A percentile compares a stretch with the other conserved stretches of the same genome.
Evolutionary conservation across 345 rosid genomes (phyloP).

Genomic region (Raphanus raphanistrum): DNA sequence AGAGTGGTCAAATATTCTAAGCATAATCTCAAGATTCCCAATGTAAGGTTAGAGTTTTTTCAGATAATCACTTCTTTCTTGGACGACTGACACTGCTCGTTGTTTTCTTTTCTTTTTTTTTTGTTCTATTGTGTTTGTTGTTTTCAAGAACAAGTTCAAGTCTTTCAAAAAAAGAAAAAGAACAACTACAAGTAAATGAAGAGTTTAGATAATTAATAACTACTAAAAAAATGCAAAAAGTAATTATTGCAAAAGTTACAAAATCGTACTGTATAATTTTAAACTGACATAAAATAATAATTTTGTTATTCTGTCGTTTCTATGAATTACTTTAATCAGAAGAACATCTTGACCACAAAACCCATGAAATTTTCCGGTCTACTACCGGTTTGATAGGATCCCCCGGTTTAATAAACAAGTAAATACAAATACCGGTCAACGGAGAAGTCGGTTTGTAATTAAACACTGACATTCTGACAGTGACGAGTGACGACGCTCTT

Average conservation of each 20-base stretch:
- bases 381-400: background rate
- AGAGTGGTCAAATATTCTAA: background rate
- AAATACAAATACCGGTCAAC: background rate
- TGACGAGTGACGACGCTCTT: background rate
- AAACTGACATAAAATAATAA: background rate
- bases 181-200: too few relatives aligned
- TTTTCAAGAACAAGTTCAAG: too few relatives aligned
- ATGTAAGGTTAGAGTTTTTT: background rate
- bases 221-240: too few relatives aligned
- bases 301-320: background rate
- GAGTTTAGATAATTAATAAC: too few relatives aligned
- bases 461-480: background rate
- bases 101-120: background rate
- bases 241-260: background rate
- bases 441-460: conserved; percentile 1
- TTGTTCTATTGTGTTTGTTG: background rate
- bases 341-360: background rate
- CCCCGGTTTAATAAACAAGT: background rate
- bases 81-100: background rate
- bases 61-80: background rate
- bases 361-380: background rate
- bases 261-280: too few relatives aligned
- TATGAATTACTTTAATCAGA: background rate
- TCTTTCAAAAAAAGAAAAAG: too few relatives aligned
- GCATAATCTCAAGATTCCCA: background rate